These are phyloP conservation scores for Carex myosuroides DNA, from an alignment of 176 grass and related monocot species.

Conservation along the genomic window DNA sequence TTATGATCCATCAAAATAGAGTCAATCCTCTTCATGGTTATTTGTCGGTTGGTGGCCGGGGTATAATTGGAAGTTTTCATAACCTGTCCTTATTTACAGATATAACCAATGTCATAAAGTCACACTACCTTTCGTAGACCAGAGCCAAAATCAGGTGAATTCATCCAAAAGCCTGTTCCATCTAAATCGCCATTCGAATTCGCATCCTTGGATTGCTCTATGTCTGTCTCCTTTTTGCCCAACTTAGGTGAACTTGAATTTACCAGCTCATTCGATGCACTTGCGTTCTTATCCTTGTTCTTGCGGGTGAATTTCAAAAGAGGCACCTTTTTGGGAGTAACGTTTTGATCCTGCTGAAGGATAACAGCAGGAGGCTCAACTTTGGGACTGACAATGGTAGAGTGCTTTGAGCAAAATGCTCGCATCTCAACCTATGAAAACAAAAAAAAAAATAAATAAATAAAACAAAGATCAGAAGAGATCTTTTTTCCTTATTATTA, in stretches of 20 bases:
- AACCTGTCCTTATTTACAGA: neutral
- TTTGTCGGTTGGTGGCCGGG: neutral
- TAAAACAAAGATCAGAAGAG: neutral
- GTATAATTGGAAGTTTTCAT: neutral
- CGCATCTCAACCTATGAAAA: slow-evolving; percentile 74
- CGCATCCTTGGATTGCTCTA: slow-evolving; percentile 30
- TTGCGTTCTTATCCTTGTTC: slow-evolving; percentile 53
- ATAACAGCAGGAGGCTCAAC: slow-evolving; percentile 25
- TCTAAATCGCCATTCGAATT: slow-evolving; percentile 27
- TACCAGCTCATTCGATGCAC: slow-evolving; percentile 31
- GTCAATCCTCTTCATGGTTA: neutral
- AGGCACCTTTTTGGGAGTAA: slow-evolving; percentile 41
- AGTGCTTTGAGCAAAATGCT: slow-evolving; percentile 95
- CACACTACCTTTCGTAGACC: slow-evolving; percentile 68
- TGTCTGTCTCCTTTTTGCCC: slow-evolving; percentile 40
- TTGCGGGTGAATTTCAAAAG: slow-evolving; percentile 83
- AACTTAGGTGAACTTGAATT: slow-evolving; percentile 39
- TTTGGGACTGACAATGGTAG: slow-evolving; percentile 23
- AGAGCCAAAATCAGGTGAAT: slow-evolving; percentile 55
- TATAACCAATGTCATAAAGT: neutral
- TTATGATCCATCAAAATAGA: neutral
- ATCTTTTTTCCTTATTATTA: neutral
- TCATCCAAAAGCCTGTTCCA: slow-evolving; percentile 32
- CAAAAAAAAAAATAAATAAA: slow-evolving; percentile 24
- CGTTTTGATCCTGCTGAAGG: slow-evolving; percentile 26